Conservation (phyloP, 1,284 basidiomycete species). For the Sanghuangporus baumii region DNA sequence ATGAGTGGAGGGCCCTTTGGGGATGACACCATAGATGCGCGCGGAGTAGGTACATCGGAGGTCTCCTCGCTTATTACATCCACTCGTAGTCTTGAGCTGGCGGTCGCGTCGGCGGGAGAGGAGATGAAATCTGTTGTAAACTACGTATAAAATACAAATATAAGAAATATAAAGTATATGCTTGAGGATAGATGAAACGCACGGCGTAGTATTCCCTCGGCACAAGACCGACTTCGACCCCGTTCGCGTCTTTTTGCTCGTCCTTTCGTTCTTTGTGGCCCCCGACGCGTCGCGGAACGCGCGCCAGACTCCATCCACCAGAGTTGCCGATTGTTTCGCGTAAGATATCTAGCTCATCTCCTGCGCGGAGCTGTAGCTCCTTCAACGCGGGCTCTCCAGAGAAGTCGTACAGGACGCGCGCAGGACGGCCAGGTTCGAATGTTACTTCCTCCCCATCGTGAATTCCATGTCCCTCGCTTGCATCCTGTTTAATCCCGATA, state of each 20-base stretch:
- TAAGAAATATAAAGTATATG: not conserved
- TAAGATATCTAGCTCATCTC: conserved; percentile 59
- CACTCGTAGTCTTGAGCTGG: conserved; percentile 44
- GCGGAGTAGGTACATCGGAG: conserved; percentile 43
- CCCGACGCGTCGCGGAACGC: conserved; percentile 14
- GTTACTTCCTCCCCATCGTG: conserved; percentile 19
- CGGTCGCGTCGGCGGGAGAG: conserved; percentile 34
- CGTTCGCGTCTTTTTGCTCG: conserved; percentile 29
- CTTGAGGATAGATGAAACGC: conserved; percentile 24
- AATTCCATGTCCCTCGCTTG: conserved; percentile 27
- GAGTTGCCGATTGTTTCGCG: conserved; percentile 49
- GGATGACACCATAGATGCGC: conserved; percentile 26
- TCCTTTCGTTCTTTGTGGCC: conserved; percentile 5
- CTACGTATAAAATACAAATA: conserved; percentile 28
- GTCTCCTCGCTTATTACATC: conserved; percentile 18
- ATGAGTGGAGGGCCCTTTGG: conserved; percentile 38
- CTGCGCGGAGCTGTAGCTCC: conserved; percentile 59
- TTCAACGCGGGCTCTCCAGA: conserved; percentile 67
- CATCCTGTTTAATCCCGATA: conserved; percentile 22
- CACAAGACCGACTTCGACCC: conserved; percentile 51
- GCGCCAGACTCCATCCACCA: conserved; percentile 67
- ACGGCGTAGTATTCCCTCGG: conserved; percentile 72
- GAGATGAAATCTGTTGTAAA: conserved; percentile 57
- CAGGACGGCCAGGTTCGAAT: conserved; percentile 35
- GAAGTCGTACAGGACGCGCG: conserved; percentile 66